Conservation (phyloP, 1,139 yeast genomes). For the Lodderomyces metapsilosis region DNA sequence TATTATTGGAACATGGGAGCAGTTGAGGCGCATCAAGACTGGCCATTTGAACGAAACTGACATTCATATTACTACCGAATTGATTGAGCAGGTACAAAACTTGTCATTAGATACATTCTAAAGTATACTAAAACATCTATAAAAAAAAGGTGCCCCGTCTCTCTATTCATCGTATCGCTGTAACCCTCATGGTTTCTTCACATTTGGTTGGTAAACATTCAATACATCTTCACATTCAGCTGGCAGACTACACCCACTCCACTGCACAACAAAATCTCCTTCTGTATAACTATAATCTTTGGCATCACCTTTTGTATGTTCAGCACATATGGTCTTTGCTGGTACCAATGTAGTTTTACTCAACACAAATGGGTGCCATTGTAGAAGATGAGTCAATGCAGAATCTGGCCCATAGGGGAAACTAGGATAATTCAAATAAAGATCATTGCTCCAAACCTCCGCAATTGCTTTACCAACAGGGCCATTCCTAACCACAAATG, state of each 20-base stretch:
- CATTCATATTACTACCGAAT: conserved; percentile 6
- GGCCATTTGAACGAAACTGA: conserved; percentile 11
- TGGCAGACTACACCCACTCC: conserved; percentile 51
- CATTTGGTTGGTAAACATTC: conserved; percentile 29
- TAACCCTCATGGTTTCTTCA: conserved; percentile 15
- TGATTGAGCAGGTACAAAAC: conserved; percentile 14
- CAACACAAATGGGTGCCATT: conserved; percentile 88
- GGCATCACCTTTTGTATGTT: conserved; percentile 15
- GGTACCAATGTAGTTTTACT: conserved; percentile 73
- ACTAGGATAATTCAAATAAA: conserved; percentile 62
- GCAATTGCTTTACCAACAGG: conserved; percentile 62
- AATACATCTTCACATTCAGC: conserved; percentile 53
- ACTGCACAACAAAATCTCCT: conserved; percentile 65
- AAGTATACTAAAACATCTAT: conserved; percentile 3
- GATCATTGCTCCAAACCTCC: conserved; percentile 73
- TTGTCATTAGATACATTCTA: conserved; percentile 21
- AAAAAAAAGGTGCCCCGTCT: too few species aligned
- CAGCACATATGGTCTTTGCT: conserved; percentile 39
- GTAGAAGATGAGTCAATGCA: conserved; percentile 77
- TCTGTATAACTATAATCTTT: conserved; percentile 38
- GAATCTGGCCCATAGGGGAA: conserved; percentile 62
- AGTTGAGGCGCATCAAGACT: conserved; percentile 17
- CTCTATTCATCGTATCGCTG: too few species aligned
- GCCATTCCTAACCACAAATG: conserved; percentile 68
- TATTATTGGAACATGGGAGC: conserved; percentile 50